Evolutionary conservation across 805 yeast genomes (phyloP), one percentile per base, ranked within the genome.

Genomic region (Ogataea ganodermae): DNA sequence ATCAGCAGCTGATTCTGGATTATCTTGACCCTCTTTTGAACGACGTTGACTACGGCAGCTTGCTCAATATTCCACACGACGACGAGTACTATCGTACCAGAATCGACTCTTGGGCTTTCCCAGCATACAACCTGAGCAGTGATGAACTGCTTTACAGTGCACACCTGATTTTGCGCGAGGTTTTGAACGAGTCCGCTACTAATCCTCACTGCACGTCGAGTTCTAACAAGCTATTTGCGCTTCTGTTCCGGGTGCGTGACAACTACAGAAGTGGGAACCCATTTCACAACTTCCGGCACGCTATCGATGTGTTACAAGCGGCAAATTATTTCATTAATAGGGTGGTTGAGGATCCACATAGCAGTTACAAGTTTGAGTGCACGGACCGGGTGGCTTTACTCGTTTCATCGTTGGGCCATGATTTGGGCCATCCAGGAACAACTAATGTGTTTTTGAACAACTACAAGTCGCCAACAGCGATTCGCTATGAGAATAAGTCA

Each of bases 341-440:
- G 18, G 28, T 65, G 6, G 17, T 28, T 6, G 31, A 45, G 6
- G 48, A 52, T 33, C 18, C 46, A 7, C 36, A 49, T 10, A 55
- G 38, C 42, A 18, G 35, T 28, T 32, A 55, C 33, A 37, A 43
- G 27, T 54, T 62, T 26, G 18, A 45, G 8, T 23, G 43, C 12
- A 12, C 45, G 14, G 84, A 84, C 55, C 72, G 76, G 2, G 68
- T 86, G 39, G 79, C 86, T 1, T 67, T 89, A 22, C 74, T 88
- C 27, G 71, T 91, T 10, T 87, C 96, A 0, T 94, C 96, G 1
- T 69, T 91, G 35, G 98, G 98, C 44, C 99, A 94, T 69, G 99
- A 94, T 66, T 81, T 88, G 26, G 96, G 97, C 18, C 99, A 94
- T 66, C 98, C 98, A 0, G 99, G 98, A 1, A 81, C 90, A n/a